Evolutionary conservation across 2,329 filamentous ascomycete genomes (phyloP).

Genomic region (Ophiostoma pallidulum): DNA sequence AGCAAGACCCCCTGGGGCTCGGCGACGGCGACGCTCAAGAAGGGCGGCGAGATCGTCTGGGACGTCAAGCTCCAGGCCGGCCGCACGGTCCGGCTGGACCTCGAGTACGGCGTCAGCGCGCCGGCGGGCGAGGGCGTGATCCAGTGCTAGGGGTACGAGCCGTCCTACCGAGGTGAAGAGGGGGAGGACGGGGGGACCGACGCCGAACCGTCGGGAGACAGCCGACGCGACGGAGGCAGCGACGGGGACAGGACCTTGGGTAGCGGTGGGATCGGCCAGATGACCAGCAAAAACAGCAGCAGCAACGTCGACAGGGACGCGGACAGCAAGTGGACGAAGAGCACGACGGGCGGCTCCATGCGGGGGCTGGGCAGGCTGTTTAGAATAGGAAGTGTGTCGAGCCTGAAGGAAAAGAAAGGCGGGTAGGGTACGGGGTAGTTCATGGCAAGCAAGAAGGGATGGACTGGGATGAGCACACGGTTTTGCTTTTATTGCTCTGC

Average conservation of each 20-base stretch:
- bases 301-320: background rate
- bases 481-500: too few relatives aligned
- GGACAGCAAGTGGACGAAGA: background rate
- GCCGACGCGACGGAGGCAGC: too few relatives aligned
- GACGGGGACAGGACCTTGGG: background rate
- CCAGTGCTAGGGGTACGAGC: conserved; percentile 17
- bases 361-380: background rate
- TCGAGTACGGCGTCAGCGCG: conserved; percentile 53
- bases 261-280: background rate
- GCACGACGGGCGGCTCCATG: background rate
- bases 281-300: background rate
- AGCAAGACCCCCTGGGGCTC: too few relatives aligned
- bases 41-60: conserved; percentile 50
- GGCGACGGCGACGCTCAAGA: conserved; percentile 43
- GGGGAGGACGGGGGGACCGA: background rate
- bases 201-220: too few relatives aligned
- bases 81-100: conserved; percentile 42
- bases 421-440: too few relatives aligned
- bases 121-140: conserved; percentile 37
- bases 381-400: background rate
- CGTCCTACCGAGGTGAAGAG: conserved; percentile 1
- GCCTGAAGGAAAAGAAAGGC: too few relatives aligned
- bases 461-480: too few relatives aligned
- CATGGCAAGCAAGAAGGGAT: too few relatives aligned
- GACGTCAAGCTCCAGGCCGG: conserved; percentile 49